These are phyloP conservation scores for Calocybe gangraenosa DNA, from an alignment of 768 basidiomycete genomes.

Conservation along the genomic window DNA sequence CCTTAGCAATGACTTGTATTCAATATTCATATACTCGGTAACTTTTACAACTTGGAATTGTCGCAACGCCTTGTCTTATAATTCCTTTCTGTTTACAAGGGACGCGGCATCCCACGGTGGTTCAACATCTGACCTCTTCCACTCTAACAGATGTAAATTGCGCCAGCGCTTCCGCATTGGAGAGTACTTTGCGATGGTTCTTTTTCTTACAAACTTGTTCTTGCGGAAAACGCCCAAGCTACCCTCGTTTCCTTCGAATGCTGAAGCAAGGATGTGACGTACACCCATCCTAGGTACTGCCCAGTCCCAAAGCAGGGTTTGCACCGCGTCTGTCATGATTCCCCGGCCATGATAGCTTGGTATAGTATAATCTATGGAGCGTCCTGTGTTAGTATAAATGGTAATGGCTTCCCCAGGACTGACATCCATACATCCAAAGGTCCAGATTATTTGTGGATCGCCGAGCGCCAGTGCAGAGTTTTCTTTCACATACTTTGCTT, in stretches of 20 bases:
- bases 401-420: not conserved
- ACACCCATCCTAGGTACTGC: slow-evolving; percentile 61
- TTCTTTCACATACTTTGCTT: slow-evolving; percentile 28
- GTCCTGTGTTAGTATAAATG: not conserved
- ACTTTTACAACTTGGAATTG: too few species aligned
- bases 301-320: slow-evolving; percentile 53
- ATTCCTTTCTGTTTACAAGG: not conserved
- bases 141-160: slow-evolving; percentile 32
- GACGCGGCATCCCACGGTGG: not conserved
- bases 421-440: slow-evolving; percentile 48
- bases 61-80: too few species aligned
- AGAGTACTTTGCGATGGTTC: slow-evolving; percentile 34
- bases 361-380: slow-evolving; percentile 50
- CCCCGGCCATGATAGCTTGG: slow-evolving; percentile 61
- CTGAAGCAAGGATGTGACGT: slow-evolving; percentile 37
- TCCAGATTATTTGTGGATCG: slow-evolving; percentile 57
- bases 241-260: slow-evolving; percentile 50
- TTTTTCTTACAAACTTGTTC: slow-evolving; percentile 47
- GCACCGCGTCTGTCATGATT: slow-evolving; percentile 68
- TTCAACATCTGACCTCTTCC: slow-evolving; percentile 17
- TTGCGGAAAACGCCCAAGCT: slow-evolving; percentile 67
- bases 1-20: too few species aligned
- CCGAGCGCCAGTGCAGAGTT: slow-evolving; percentile 40
- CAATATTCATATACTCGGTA: too few species aligned
- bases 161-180: slow-evolving; percentile 32